Evolutionary conservation across 345 rosid genomes (phyloP).

Genomic region (Reutealis trisperma): DNA sequence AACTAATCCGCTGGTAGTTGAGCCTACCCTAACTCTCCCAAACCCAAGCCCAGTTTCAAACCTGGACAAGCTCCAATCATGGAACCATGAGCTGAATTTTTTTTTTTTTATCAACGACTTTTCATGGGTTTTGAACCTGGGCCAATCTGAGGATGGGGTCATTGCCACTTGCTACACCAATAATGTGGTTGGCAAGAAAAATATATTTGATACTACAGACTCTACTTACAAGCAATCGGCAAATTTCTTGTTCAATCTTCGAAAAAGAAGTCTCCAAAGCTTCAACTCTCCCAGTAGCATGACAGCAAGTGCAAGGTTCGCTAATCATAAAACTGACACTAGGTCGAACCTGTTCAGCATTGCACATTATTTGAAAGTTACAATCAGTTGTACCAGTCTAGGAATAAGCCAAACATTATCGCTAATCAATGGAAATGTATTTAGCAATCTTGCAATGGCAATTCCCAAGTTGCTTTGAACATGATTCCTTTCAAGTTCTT

Average conservation of each 20-base stretch:
- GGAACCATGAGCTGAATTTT: not conserved
- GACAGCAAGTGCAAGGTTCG: slow-evolving; percentile 93
- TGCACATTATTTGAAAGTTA: slow-evolving; percentile 9
- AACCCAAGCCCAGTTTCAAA: not conserved
- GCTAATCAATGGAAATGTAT: not conserved
- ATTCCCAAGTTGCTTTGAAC: not conserved
- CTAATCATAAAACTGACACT: slow-evolving; percentile 95
- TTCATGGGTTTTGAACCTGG: not conserved
- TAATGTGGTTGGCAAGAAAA: not conserved
- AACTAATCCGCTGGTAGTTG: not conserved
- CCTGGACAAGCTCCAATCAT: not conserved
- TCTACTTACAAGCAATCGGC: slow-evolving; percentile 75
- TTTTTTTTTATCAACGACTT: not conserved
- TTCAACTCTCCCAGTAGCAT: slow-evolving; percentile 96
- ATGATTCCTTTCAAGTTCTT: not conserved
- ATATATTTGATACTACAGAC: slow-evolving; percentile 10
- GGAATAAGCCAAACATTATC: not conserved
- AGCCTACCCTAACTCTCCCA: not conserved
- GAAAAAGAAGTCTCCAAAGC: slow-evolving; percentile 92
- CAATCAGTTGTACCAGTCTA: slow-evolving; percentile 5
- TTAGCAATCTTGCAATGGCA: not conserved
- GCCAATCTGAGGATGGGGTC: not conserved
- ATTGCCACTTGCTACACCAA: not conserved
- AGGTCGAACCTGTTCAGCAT: slow-evolving; percentile 80
- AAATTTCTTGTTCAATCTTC: slow-evolving; percentile 92